Percentiles rank a stretch among this genome's conserved stretches.
Conservation (phyloP, 805 yeast genomes). For the Myxozyma udenii region DNA sequence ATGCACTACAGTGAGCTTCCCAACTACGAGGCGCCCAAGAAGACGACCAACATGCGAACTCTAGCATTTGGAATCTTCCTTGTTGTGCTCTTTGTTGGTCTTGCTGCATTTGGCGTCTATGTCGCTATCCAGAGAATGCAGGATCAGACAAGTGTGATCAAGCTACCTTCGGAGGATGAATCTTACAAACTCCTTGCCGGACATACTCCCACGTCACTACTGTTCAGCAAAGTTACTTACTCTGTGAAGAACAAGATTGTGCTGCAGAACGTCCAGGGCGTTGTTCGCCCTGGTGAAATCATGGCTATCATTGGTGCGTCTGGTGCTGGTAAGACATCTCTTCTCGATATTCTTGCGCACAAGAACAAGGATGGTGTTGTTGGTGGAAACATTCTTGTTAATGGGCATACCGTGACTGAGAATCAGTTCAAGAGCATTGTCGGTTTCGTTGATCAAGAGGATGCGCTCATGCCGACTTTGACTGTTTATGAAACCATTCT, state of each 20-base stretch:
- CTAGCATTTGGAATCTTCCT: constrained; percentile 17
- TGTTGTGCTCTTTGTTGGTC: constrained; percentile 22
- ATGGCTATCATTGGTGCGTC: constrained; percentile 98
- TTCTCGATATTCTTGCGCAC: constrained; percentile 85
- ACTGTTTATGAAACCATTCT: constrained; percentile 95
- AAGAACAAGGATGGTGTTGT: constrained; percentile 75
- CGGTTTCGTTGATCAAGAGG: constrained; percentile 97
- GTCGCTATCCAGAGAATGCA: constrained; percentile 16
- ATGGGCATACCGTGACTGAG: constrained; percentile 51
- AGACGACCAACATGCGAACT: constrained; percentile 31
- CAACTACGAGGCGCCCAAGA: constrained; percentile 71
- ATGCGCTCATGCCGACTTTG: constrained; percentile 80
- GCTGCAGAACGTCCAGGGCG: constrained; percentile 64
- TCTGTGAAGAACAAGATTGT: constrained; percentile 52
- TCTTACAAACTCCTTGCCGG: constrained; percentile 50
- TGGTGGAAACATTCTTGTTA: constrained; percentile 66
- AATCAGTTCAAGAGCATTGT: constrained; percentile 60
- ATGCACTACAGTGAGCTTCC: constrained; percentile 89
- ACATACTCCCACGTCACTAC: constrained; percentile 64
- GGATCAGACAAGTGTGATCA: constrained; percentile 7
- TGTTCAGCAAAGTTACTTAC: constrained; percentile 73
- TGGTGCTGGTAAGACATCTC: constrained; percentile 96
- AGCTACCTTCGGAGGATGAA: constrained; percentile 41
- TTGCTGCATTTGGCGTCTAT: constrained; percentile 29
- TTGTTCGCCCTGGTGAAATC: constrained; percentile 82